A percentile compares a stretch with the other conserved stretches of the same genome.
phyloP scores from a whole-genome alignment of 2,329 filamentous ascomycete species.

The Alternaria brassicae region DNA sequence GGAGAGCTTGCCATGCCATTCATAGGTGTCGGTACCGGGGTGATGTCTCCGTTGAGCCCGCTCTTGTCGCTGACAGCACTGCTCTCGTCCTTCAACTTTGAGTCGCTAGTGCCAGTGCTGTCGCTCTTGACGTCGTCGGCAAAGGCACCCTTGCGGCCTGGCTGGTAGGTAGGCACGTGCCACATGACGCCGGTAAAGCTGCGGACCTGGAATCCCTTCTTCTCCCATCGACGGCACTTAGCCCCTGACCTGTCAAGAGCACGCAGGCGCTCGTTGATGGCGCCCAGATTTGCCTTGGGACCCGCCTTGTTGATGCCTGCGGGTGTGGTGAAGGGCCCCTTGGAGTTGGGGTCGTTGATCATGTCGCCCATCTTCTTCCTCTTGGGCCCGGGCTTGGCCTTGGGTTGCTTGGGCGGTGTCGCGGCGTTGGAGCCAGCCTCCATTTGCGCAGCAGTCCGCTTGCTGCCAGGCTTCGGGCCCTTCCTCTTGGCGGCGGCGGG shows the following conservation, averaged over 20 bases:
- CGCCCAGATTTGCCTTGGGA: slow-evolving; percentile 94
- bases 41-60: slow-evolving; percentile 58
- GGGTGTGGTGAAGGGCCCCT: slow-evolving; percentile 52
- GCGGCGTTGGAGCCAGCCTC: slow-evolving; percentile 56
- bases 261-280: slow-evolving; percentile 94
- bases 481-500: slow-evolving; percentile 72
- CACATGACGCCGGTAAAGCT: slow-evolving; percentile 89
- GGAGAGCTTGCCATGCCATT: slow-evolving; percentile 60
- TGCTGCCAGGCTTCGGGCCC: slow-evolving; percentile 70
- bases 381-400: slow-evolving; percentile 92
- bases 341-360: slow-evolving; percentile 53
- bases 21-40: slow-evolving; percentile 53
- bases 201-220: slow-evolving; percentile 82
- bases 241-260: slow-evolving; percentile 91
- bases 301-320: slow-evolving; percentile 78
- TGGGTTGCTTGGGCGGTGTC: slow-evolving; percentile 67
- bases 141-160: slow-evolving; percentile 65
- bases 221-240: slow-evolving; percentile 90
- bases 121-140: slow-evolving; percentile 68
- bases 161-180: slow-evolving; percentile 83
- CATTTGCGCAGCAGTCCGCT: slow-evolving; percentile 62
- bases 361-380: slow-evolving; percentile 80
- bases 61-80: slow-evolving; percentile 69
- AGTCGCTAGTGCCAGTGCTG: slow-evolving; percentile 62
- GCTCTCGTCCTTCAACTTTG: slow-evolving; percentile 64